Evolutionary conservation across 2,329 filamentous ascomycete species (phyloP).

Genomic region (Calonectria leucothoes): DNA sequence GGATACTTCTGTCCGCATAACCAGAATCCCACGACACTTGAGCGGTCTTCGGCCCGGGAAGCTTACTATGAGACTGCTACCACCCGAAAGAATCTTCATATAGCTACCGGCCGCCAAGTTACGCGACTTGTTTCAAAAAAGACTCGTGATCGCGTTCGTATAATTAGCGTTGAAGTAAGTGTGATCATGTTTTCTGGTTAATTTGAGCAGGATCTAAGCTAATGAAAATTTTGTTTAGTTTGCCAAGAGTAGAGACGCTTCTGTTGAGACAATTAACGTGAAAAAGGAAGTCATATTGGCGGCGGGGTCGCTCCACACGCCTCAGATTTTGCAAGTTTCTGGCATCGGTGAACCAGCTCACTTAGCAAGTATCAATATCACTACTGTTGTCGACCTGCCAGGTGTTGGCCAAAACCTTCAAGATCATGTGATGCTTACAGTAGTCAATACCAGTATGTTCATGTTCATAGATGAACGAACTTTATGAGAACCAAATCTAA

Average conservation of each 20-base stretch:
- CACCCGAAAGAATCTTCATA: constrained; percentile 29
- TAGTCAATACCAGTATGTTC: not conserved
- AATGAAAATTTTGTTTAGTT: not conserved
- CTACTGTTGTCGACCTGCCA: not conserved
- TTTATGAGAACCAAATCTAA: too few species aligned
- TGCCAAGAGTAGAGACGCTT: not conserved
- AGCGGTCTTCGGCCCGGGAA: constrained; percentile 35
- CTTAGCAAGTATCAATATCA: not conserved
- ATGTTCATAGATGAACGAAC: too few species aligned
- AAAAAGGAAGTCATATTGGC: not conserved
- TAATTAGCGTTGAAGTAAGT: constrained; percentile 34
- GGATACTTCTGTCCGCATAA: constrained; percentile 38
- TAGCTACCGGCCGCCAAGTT: constrained; percentile 28
- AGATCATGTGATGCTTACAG: not conserved
- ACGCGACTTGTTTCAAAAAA: constrained; percentile 33
- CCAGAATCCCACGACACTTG: constrained; percentile 22
- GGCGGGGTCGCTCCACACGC: not conserved
- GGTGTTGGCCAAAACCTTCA: not conserved
- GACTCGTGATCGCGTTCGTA: not conserved
- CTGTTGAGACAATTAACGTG: not conserved
- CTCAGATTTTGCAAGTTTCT: not conserved
- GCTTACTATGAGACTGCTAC: constrained; percentile 28
- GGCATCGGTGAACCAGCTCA: not conserved
- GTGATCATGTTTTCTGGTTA: too few species aligned
- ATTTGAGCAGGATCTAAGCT: not conserved